A percentile compares a stretch with the other conserved stretches of the same genome.
Evolutionary conservation across 345 rosid species (phyloP).

Genomic region (Pelargonium nanum): DNA sequence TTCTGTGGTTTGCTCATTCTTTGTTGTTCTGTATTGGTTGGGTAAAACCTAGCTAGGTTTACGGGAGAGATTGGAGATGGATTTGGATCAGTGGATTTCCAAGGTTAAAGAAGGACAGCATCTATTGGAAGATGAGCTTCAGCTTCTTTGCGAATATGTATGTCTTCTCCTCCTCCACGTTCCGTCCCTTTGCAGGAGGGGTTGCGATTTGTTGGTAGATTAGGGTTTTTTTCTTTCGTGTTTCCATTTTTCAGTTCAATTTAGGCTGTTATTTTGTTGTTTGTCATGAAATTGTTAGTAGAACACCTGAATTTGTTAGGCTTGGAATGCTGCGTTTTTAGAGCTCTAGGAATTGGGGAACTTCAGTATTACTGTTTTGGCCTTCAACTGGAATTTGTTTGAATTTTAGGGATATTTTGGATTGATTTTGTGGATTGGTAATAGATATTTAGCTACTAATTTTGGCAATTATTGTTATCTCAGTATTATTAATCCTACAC

Average conservation of each 20-base stretch:
- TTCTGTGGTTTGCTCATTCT: not conserved
- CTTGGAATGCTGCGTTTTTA: not conserved
- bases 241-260: not conserved
- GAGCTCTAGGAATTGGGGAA: not conserved
- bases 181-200: not conserved
- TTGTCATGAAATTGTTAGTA: too few relatives aligned
- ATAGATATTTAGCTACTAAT: not conserved
- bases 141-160: slow-evolving; percentile 97
- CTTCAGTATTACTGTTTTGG: not conserved
- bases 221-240: slow-evolving; percentile 5
- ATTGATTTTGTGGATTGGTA: not conserved
- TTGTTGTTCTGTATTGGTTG: not conserved
- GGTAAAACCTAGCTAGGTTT: not conserved
- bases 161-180: slow-evolving; percentile 5
- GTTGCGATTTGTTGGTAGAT: not conserved
- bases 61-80: slow-evolving; percentile 43
- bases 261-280: not conserved
- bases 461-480: not conserved
- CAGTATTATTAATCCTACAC: too few relatives aligned
- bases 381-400: not conserved
- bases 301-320: too few relatives aligned
- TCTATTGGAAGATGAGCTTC: slow-evolving; percentile 91
- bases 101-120: slow-evolving; percentile 96
- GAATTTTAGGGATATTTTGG: too few relatives aligned
- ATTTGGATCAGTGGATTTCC: slow-evolving; percentile 95